These are phyloP conservation scores for Naegleria gruberi DNA, from an alignment of 208 protist species.

Conservation along the genomic window DNA sequence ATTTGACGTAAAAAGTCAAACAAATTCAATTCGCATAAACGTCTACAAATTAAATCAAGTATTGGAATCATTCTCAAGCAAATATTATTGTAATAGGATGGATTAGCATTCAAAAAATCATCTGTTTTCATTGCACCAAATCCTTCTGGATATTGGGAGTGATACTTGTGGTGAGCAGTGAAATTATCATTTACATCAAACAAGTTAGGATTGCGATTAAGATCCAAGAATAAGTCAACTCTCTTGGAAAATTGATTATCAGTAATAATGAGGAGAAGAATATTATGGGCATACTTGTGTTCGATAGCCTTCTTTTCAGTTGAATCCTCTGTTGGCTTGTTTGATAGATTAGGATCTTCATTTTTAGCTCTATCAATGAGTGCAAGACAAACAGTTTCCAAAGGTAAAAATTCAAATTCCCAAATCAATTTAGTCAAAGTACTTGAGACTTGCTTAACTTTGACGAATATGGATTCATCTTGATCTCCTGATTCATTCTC, in stretches of 20 bases:
- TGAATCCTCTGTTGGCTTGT: too few species aligned
- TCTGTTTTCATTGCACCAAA: neutral
- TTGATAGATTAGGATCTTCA: neutral
- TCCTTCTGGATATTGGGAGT: neutral
- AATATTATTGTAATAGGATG: neutral
- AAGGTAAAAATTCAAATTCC: neutral
- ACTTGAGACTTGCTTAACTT: neutral
- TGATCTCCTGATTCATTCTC: neutral
- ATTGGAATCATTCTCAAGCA: conserved; percentile 15
- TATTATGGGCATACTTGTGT: neutral
- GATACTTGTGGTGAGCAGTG: neutral
- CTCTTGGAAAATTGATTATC: neutral
- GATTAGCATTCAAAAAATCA: neutral
- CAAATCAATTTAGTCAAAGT: neutral
- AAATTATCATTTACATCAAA: neutral
- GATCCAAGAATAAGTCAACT: neutral
- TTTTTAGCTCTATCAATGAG: neutral
- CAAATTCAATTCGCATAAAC: neutral
- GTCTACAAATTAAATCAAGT: neutral
- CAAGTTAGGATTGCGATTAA: neutral
- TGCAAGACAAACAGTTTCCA: neutral
- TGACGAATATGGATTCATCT: neutral
- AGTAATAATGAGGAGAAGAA: neutral
- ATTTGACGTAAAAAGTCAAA: neutral
- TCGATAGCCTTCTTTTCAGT: neutral